Evolutionary conservation across 176 grass and related monocot genomes (phyloP).

Genomic region (Rhynchospora breviuscula): DNA sequence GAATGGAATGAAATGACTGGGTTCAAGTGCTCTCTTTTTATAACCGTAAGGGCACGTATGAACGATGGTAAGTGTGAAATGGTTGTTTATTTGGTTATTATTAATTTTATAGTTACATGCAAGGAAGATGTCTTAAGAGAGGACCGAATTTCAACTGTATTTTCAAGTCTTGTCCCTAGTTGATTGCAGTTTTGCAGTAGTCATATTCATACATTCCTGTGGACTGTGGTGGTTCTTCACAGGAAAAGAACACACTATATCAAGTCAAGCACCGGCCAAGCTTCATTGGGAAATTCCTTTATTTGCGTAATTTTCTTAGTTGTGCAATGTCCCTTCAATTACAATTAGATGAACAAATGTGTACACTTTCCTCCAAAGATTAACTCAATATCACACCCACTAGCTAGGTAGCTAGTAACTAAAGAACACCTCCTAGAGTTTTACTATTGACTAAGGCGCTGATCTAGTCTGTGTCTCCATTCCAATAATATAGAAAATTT

Average conservation of each 20-base stretch:
- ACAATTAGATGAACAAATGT: neutral
- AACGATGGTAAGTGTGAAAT: neutral
- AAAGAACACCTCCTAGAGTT: too few relatives aligned
- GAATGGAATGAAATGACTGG: neutral
- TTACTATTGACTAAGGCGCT: too few relatives aligned
- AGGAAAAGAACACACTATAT: neutral
- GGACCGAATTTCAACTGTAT: neutral
- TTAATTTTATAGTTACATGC: too few relatives aligned
- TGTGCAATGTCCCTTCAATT: neutral
- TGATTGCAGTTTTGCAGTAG: neutral
- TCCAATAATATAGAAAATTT: too few relatives aligned
- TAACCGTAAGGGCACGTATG: neutral
- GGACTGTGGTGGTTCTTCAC: too few relatives aligned
- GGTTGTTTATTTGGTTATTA: too few relatives aligned
- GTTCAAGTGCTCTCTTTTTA: neutral
- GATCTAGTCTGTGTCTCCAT: too few relatives aligned
- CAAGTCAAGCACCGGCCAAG: neutral
- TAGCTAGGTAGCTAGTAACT: neutral
- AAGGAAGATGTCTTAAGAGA: too few relatives aligned
- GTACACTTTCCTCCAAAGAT: neutral
- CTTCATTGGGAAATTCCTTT: neutral
- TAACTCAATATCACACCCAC: too few relatives aligned
- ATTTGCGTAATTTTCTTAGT: neutral
- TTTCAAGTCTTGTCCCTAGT: neutral
- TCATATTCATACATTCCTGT: neutral